Conservation (phyloP, 768 basidiomycete genomes). For the Tylopilus balloui region DNA sequence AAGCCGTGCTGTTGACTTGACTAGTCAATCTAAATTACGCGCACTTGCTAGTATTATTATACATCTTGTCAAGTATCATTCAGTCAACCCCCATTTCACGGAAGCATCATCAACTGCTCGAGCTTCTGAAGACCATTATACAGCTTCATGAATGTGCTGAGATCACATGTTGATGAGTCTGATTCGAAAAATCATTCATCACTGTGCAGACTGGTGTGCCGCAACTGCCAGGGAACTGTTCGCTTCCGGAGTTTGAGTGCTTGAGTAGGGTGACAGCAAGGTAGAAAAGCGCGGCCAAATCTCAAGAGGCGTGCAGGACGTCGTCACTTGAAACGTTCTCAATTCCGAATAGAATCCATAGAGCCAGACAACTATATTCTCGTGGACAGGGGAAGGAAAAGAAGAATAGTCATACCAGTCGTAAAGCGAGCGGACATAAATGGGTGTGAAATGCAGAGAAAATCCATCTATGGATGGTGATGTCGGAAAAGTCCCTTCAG, state of each 20-base stretch:
- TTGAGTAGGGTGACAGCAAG: too few relatives aligned
- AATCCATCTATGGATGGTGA: slow-evolving; percentile 32
- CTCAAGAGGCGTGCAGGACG: too few relatives aligned
- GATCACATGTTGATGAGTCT: slow-evolving; percentile 14
- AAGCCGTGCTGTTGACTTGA: too few relatives aligned
- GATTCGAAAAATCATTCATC: slow-evolving; percentile 7
- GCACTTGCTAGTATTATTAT: not conserved
- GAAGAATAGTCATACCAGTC: slow-evolving; percentile 51
- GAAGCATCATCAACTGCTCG: not conserved
- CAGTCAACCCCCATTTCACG: not conserved
- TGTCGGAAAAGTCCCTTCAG: slow-evolving; percentile 15
- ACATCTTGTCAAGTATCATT: not conserved
- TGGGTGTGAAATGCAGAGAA: slow-evolving; percentile 49
- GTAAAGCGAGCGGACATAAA: slow-evolving; percentile 71
- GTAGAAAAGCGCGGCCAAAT: too few relatives aligned
- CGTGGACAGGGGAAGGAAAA: slow-evolving; percentile 19
- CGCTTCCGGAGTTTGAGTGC: slow-evolving; percentile 46
- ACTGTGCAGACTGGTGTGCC: slow-evolving; percentile 8
- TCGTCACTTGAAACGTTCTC: not conserved
- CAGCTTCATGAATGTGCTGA: slow-evolving; percentile 9
- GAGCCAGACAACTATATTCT: slow-evolving; percentile 40
- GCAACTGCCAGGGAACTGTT: slow-evolving; percentile 51
- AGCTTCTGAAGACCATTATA: slow-evolving; percentile 3
- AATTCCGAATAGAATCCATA: slow-evolving; percentile 1
- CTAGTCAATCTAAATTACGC: too few relatives aligned